Conservation (phyloP, 2,329 filamentous ascomycete genomes). For the Aspergillus sp. region DNA sequence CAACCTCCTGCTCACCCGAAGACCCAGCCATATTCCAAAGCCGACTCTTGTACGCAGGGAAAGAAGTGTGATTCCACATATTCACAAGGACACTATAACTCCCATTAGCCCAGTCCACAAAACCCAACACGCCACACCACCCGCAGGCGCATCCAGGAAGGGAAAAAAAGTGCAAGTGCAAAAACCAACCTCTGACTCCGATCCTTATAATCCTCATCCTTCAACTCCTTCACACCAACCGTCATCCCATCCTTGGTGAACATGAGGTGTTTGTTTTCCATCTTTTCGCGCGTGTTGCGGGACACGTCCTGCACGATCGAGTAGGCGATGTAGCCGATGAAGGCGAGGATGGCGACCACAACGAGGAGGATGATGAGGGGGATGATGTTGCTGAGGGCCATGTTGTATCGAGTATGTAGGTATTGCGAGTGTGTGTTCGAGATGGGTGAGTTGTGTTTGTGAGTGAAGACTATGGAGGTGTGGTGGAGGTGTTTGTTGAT, state of each 20-base stretch:
- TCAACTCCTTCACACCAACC: slow-evolving; percentile 56
- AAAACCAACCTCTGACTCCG: slow-evolving; percentile 50
- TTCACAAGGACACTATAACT: slow-evolving; percentile 41
- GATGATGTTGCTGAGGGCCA: slow-evolving; percentile 38
- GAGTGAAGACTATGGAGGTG: not conserved
- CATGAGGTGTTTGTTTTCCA: slow-evolving; percentile 60
- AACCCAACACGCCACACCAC: too few relatives aligned
- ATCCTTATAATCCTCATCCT: slow-evolving; percentile 55
- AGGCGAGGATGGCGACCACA: slow-evolving; percentile 47
- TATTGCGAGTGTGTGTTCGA: not conserved
- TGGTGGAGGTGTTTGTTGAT: not conserved
- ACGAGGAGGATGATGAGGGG: slow-evolving; percentile 55
- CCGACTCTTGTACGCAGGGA: slow-evolving; percentile 42
- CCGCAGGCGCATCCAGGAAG: not conserved
- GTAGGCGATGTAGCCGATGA: slow-evolving; percentile 55
- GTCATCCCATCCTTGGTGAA: slow-evolving; percentile 58
- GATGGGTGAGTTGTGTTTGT: not conserved
- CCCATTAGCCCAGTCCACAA: not conserved
- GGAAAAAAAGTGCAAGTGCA: not conserved
- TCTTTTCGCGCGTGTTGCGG: slow-evolving; percentile 53
- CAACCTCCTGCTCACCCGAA: slow-evolving; percentile 11
- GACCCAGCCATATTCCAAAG: slow-evolving; percentile 34
- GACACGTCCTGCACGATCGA: slow-evolving; percentile 55
- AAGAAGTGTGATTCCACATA: slow-evolving; percentile 45
- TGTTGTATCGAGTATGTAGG: slow-evolving; percentile 4